Base-by-base conservation (phyloP, 805 yeast species). In the Babjeviella inositovora region DNA sequence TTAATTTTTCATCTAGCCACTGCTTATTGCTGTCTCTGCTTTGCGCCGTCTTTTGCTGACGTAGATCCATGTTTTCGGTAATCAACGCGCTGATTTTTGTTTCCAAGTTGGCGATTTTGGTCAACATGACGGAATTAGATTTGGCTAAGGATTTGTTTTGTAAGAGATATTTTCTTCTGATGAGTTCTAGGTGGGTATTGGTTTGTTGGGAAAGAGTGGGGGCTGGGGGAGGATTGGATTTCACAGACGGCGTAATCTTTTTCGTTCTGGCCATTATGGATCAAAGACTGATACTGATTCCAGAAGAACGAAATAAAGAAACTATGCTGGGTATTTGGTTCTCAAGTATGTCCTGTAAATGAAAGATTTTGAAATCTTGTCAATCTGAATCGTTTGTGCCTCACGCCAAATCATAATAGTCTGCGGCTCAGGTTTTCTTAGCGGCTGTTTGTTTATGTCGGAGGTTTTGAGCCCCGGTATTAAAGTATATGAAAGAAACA, bases 141-240 rank as follows among this genome's bases (percentile, higher is more conserved):
- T 57, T 64, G 1, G 80, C 80, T 14, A 76, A 43, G n/a, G 62
- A 57, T 25, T 53, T 54, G 41, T 75, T 75, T 34, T 66, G 73
- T n/a, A 38, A 39, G 5, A 40, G 23, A 25, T 50, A 57, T 21
- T 44, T 35, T 44, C 57, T 23, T 31, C 38, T 20, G 35, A 36
- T 27, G 39, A 42, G 7, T 34, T 42, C 26, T 30, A 31, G 8
- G n/a, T n/a, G n/a, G n/a, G n/a, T n/a, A n/a, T n/a, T n/a, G n/a
- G n/a, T n/a, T n/a, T n/a, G n/a, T n/a, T n/a, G n/a, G 6, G 18
- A 16, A n/a, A 16, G 9, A n/a, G 8, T 13, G 14, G 6, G 8
- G 18, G 22, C 15, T 6, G 13, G 11, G 14, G 8, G 12, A 6
- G 13, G 6, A 6, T 20, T 20, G 6, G 22, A 20, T 8, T n/a